phyloP scores from a whole-genome alignment of 805 yeast species.

The Kluyveromyces wickerhamii region DNA sequence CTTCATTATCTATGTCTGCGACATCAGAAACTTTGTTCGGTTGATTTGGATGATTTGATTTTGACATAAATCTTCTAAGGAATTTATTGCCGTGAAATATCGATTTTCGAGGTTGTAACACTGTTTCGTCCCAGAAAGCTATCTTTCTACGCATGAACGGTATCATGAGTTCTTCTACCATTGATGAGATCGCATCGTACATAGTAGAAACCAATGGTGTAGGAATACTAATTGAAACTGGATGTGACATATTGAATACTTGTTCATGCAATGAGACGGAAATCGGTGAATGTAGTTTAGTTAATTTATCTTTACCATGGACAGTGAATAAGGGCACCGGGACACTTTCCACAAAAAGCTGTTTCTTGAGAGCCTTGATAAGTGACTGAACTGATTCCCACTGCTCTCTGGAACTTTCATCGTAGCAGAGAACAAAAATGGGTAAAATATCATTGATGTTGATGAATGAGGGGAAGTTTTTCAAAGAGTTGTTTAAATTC shows the following conservation, averaged over 20 bases:
- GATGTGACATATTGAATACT: slow-evolving; percentile 7
- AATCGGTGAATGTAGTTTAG: slow-evolving; percentile 25
- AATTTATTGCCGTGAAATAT: slow-evolving; percentile 61
- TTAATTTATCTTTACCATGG: slow-evolving; percentile 7
- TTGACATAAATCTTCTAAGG: slow-evolving; percentile 34
- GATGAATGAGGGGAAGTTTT: slow-evolving; percentile 45
- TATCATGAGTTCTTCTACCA: slow-evolving; percentile 30
- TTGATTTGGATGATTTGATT: slow-evolving; percentile 14
- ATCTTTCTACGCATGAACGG: slow-evolving; percentile 85
- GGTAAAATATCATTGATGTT: slow-evolving; percentile 57
- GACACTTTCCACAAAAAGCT: slow-evolving; percentile 31
- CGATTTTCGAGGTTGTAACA: slow-evolving; percentile 68
- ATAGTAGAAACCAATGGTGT: slow-evolving; percentile 16
- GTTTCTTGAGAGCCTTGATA: slow-evolving; percentile 36
- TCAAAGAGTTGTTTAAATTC: slow-evolving; percentile 35
- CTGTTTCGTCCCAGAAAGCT: slow-evolving; percentile 78
- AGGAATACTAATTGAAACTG: slow-evolving; percentile 12
- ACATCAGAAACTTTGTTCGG: slow-evolving; percentile 19
- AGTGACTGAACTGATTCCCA: slow-evolving; percentile 35
- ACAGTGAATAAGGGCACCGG: slow-evolving; percentile 23
- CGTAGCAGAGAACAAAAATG: slow-evolving; percentile 43
- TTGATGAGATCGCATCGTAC: slow-evolving; percentile 19
- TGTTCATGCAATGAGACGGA: slow-evolving; percentile 23
- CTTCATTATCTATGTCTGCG: slow-evolving; percentile 39
- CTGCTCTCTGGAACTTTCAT: slow-evolving; percentile 38